phyloP scores from a whole-genome alignment of 2,329 filamentous ascomycete species.

The Fusarium coicis region DNA sequence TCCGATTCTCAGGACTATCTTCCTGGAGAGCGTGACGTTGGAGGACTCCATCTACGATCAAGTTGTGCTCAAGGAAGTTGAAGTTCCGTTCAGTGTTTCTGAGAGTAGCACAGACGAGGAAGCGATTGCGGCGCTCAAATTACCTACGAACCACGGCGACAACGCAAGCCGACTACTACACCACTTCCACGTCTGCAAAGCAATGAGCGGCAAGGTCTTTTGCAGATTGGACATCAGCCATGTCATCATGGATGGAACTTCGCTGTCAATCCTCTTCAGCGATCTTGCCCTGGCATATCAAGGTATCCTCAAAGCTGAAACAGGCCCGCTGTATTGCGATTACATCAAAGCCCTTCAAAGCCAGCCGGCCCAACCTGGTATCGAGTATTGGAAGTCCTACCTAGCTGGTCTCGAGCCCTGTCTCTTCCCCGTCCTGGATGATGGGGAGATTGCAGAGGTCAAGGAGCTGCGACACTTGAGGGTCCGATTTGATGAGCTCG shows the following conservation, averaged over 20 bases:
- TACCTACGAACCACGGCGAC: slow-evolving; percentile 5
- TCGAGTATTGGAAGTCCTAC: slow-evolving; percentile 34
- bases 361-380: background rate
- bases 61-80: slow-evolving; percentile 51
- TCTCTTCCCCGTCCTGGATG: slow-evolving; percentile 31
- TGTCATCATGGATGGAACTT: slow-evolving; percentile 37
- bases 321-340: slow-evolving; percentile 31
- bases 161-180: slow-evolving; percentile 12
- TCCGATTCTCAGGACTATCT: slow-evolving; percentile 58
- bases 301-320: background rate
- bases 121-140: background rate
- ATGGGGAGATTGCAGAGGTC: slow-evolving; percentile 1
- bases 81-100: slow-evolving; percentile 8
- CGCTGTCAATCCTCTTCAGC: slow-evolving; percentile 35
- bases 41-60: slow-evolving; percentile 58
- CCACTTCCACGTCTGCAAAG: slow-evolving; percentile 30
- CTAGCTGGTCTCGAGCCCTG: slow-evolving; percentile 29
- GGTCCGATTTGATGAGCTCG: slow-evolving; percentile 29
- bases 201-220: slow-evolving; percentile 38
- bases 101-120: slow-evolving; percentile 28
- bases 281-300: slow-evolving; percentile 31
- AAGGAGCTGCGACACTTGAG: slow-evolving; percentile 33
- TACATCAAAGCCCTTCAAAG: slow-evolving; percentile 26
- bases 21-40: slow-evolving; percentile 58
- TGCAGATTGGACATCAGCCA: slow-evolving; percentile 40